Evolutionary conservation across 2,329 filamentous ascomycete genomes (phyloP).

Genomic region (Xylariomycetidae sp.): DNA sequence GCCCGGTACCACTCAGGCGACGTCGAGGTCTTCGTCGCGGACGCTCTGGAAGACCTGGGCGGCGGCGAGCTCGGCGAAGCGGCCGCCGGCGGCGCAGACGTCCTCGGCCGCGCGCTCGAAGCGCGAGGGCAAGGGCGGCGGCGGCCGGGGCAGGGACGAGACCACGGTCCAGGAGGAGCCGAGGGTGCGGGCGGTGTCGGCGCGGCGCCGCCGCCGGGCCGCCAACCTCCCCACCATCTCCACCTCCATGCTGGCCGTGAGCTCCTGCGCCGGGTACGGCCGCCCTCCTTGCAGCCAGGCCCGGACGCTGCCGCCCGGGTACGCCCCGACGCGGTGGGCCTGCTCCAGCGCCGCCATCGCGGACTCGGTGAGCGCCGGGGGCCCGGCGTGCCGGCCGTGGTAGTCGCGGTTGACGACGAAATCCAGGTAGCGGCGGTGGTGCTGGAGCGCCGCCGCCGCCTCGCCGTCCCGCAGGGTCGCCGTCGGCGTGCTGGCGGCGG

Average conservation of each 20-base stretch:
- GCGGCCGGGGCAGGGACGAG: neutral
- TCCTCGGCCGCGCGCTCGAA: constrained; percentile 5
- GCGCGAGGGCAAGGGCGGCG: neutral
- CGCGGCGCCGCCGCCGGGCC: constrained; percentile 3
- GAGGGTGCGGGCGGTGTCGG: constrained; percentile 9
- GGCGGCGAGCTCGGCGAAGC: too few species aligned
- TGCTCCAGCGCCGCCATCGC: constrained; percentile 15
- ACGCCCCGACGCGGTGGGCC: constrained; percentile 2
- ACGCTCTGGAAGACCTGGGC: too few species aligned
- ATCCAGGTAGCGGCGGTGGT: constrained; percentile 1
- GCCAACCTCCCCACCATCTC: too few species aligned
- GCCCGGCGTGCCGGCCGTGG: constrained; percentile 1
- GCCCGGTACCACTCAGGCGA: too few species aligned
- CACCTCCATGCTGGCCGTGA: constrained; percentile 9
- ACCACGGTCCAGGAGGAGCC: constrained; percentile 9
- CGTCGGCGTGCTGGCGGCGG: constrained; percentile 9
- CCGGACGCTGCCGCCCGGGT: constrained; percentile 8
- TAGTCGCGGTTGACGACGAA: constrained; percentile 10
- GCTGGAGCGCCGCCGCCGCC: too few species aligned
- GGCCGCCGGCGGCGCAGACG: constrained; percentile 6
- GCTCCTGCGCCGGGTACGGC: constrained; percentile 1
- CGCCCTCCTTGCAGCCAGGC: constrained; percentile 12
- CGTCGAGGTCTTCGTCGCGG: too few species aligned
- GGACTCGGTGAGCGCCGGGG: constrained; percentile 13
- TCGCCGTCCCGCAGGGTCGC: constrained; percentile 1